Conservation (phyloP, 352 stramenopile genomes). For the Pythium coloratum region DNA sequence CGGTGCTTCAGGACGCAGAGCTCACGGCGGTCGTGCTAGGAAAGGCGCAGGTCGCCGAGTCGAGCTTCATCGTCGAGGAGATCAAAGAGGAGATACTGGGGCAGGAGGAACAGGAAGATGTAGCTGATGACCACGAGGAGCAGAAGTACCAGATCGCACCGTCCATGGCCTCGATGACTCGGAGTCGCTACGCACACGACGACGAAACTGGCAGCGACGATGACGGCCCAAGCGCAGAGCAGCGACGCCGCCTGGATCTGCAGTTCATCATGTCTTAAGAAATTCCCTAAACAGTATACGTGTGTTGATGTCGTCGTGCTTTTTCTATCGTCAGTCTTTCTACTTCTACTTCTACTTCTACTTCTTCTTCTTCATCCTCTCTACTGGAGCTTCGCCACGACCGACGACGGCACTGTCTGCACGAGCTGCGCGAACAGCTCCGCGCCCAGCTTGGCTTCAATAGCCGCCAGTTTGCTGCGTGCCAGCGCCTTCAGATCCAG, state of each 20-base stretch:
- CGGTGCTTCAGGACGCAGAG: conserved; percentile 26
- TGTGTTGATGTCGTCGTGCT: not conserved
- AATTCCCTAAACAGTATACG: not conserved
- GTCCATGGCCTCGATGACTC: not conserved
- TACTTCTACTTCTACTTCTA: conserved; percentile 16
- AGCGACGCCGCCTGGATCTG: conserved; percentile 9
- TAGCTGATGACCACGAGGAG: conserved; percentile 3
- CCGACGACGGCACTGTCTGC: conserved; percentile 55
- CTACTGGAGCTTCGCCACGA: conserved; percentile 59
- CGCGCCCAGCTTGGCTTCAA: conserved; percentile 43
- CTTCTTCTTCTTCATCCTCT: not conserved
- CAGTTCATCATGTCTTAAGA: conserved; percentile 31
- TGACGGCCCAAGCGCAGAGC: not conserved
- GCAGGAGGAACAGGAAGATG: not conserved
- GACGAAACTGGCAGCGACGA: not conserved
- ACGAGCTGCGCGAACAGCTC: conserved; percentile 52
- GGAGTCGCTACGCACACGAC: not conserved
- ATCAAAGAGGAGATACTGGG: not conserved
- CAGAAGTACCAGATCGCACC: not conserved
- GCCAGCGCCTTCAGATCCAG: conserved; percentile 52
- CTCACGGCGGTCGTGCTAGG: conserved; percentile 22
- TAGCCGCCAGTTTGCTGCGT: conserved; percentile 38
- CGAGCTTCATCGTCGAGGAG: not conserved
- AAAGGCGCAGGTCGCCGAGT: conserved; percentile 9
- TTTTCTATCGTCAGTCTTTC: not conserved